Conservation (phyloP, 73 alveolate genomes). For the Halteria grandinella region DNA sequence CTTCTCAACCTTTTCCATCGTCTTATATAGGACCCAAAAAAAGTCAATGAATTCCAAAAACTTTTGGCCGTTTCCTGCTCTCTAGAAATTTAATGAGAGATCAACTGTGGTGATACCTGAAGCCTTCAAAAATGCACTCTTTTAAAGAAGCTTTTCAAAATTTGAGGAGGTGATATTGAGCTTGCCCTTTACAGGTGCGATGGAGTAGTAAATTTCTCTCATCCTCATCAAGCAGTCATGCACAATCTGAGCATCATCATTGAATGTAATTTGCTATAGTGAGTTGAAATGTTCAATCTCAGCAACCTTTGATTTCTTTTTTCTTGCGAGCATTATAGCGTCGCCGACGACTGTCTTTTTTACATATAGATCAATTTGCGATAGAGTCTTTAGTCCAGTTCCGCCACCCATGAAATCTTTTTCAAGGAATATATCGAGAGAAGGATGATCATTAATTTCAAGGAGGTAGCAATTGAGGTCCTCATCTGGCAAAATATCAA, state of each 20-base stretch:
- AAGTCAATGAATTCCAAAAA: constrained; percentile 1
- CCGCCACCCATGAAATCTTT: constrained; percentile 54
- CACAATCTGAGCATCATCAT: background rate
- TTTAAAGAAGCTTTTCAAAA: background rate
- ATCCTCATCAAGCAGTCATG: background rate
- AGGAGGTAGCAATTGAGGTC: constrained; percentile 80
- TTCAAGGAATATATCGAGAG: constrained; percentile 74
- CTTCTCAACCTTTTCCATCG: background rate
- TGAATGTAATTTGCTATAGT: background rate
- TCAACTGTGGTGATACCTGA: too few species aligned
- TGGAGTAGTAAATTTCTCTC: constrained; percentile 7
- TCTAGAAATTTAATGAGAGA: too few species aligned
- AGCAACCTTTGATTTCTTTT: background rate
- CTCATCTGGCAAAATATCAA: constrained; percentile 87
- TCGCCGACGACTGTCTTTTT: constrained; percentile 72
- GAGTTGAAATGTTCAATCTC: background rate
- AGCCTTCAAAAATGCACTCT: constrained; percentile 1
- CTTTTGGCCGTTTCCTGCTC: background rate
- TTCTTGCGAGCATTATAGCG: constrained; percentile 45
- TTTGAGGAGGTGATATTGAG: constrained; percentile 3
- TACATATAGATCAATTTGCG: constrained; percentile 69
- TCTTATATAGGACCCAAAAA: background rate
- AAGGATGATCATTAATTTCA: constrained; percentile 91
- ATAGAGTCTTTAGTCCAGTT: constrained; percentile 55
- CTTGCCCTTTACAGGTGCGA: constrained; percentile 40